Base-by-base conservation (phyloP, 2,329 filamentous ascomycete species). In the Pseudogymnoascus sp. region DNA sequence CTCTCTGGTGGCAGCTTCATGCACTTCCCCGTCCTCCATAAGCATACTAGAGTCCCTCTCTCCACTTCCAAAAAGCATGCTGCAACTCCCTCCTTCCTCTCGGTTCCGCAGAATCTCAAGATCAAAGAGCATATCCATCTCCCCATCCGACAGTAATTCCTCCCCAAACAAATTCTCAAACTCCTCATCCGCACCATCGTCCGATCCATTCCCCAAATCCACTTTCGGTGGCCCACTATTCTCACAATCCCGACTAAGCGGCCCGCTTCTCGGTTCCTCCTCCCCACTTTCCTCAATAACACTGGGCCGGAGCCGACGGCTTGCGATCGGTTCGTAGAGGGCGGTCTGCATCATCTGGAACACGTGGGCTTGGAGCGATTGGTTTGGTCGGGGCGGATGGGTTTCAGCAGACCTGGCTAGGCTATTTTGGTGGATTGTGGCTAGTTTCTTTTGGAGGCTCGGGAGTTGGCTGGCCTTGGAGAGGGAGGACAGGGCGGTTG, bases 381-480 rank as follows among this genome's bases (percentile, higher is more conserved):
- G n/a, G 28, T n/a, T 30, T 6, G 59, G 62, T 4, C 37, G 15
- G 5, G 28, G 47, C 6, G 47, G 15, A 8, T 8, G 9, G 0
- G 28, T 4, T 33, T 41, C 33, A n/a, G 8, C 2, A 5, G 39
- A 22, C 25, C n/a, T 25, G 6, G n/a, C 4, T 6, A 20, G 15
- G 15, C 7, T 4, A 2, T 28, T 35, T 22, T 25, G 8, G 11
- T 58, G 57, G 7, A 69, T 53, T 38, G 57, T 41, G n/a, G 25
- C 2, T 3, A 68, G 30, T 36, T 69, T 69, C 4, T 58, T 53
- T 43, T 47, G 60, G n/a, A 69, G 37, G 30, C 28, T 64, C 4
- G 66, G 65, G 9, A 65, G 67, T 35, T 69, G 68, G 6, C 61
- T 61, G 15, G 66, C 65, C 39, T 39, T 57, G 3, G 62, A 63